Percentiles rank a stretch among this genome's conserved stretches.
Evolutionary conservation across 305 asterid species (phyloP).

Genomic region (Ilex paraguariensis): DNA sequence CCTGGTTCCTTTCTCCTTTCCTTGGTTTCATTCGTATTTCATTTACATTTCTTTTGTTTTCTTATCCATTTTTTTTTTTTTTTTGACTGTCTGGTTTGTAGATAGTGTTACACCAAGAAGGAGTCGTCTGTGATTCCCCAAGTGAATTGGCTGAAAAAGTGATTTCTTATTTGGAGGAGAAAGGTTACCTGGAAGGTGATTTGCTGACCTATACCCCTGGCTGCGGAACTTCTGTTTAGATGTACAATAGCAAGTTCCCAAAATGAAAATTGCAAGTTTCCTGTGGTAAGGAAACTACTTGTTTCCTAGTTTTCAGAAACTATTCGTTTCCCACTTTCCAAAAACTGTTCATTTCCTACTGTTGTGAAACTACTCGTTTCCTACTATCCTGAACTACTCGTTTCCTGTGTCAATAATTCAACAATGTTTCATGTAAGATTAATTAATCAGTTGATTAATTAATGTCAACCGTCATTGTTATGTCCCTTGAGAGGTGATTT

Average conservation of each 20-base stretch:
- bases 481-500: background rate
- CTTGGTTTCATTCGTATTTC: background rate
- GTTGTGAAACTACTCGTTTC: too few species aligned
- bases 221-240: background rate
- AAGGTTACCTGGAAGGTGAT: constrained; percentile 57
- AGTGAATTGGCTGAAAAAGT: constrained; percentile 58
- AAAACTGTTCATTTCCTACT: too few species aligned
- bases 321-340: too few species aligned
- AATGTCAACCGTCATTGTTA: background rate
- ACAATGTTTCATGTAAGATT: background rate
- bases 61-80: background rate
- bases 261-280: background rate
- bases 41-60: too few species aligned
- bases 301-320: background rate
- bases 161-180: constrained; percentile 60
- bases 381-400: too few species aligned
- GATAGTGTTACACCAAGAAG: constrained; percentile 63
- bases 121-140: constrained; percentile 54
- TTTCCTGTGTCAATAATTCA: background rate
- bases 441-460: background rate
- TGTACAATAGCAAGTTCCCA: too few species aligned
- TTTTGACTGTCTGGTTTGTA: constrained; percentile 28
- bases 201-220: background rate
- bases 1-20: too few species aligned
- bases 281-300: constrained; percentile 8